phyloP scores from a whole-genome alignment of 768 basidiomycete species.

The Russula olivacea region DNA sequence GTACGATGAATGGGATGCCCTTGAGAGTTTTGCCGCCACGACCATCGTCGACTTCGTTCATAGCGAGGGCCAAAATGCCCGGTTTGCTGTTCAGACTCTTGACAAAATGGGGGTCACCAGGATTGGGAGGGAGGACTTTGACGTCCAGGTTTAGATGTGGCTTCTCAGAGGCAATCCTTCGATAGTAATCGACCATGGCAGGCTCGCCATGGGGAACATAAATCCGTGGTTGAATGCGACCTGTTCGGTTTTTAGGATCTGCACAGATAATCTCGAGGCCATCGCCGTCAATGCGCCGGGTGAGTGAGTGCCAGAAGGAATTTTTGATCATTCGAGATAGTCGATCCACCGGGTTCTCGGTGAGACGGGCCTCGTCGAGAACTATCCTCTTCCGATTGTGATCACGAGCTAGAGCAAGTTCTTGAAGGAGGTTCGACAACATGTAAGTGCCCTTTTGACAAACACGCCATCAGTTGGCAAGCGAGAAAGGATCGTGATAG shows the following conservation, averaged over 20 bases:
- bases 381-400: constrained; percentile 95
- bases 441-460: constrained; percentile 89
- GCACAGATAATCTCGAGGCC: constrained; percentile 96
- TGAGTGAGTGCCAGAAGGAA: constrained; percentile 98
- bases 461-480: constrained; percentile 17
- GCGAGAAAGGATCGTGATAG: not conserved
- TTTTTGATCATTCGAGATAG: constrained; percentile 96
- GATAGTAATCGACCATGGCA: constrained; percentile 93
- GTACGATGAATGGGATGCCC: constrained; percentile 95
- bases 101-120: constrained; percentile 83
- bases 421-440: constrained; percentile 98
- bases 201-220: constrained; percentile 94
- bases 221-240: constrained; percentile 83
- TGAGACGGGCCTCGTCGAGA: constrained; percentile 95
- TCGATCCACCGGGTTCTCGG: constrained; percentile 96
- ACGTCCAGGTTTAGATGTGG: constrained; percentile 94
- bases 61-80: constrained; percentile 89
- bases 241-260: constrained; percentile 95
- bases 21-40: constrained; percentile 77
- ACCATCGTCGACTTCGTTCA: constrained; percentile 83
- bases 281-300: constrained; percentile 93
- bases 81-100: constrained; percentile 93
- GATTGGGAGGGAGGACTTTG: constrained; percentile 78
- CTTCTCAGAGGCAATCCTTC: constrained; percentile 82
- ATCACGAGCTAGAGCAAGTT: constrained; percentile 92